Evolutionary conservation across 441 rosid genomes (phyloP).

Genomic region (Bocquillonia castaneifolia): DNA sequence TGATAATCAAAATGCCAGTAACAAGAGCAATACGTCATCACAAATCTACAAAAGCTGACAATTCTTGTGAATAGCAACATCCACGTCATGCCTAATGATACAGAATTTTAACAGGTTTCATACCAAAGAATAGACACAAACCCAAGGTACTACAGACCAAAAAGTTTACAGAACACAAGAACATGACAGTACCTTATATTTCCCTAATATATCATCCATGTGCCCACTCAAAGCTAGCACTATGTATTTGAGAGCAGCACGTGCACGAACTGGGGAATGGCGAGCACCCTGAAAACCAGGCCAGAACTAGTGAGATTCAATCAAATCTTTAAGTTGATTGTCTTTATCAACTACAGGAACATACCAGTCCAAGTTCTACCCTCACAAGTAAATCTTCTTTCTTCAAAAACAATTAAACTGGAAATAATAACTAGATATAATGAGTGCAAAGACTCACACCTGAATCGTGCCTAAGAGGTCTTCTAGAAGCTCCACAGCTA

Average conservation of each 20-base stretch:
- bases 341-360: not conserved
- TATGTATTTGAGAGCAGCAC: constrained; percentile 70
- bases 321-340: not conserved
- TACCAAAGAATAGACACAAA: not conserved
- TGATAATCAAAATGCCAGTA: not conserved
- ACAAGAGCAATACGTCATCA: not conserved
- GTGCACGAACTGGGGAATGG: constrained; percentile 50
- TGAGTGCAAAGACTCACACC: constrained; percentile 33
- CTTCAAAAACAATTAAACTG: constrained; percentile 9
- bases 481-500: constrained; percentile 70
- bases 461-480: constrained; percentile 74
- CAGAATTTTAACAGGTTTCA: constrained; percentile 11
- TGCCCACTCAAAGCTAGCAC: constrained; percentile 81
- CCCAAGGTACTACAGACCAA: not conserved
- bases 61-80: not conserved
- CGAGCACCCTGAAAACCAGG: constrained; percentile 46
- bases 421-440: not conserved
- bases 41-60: not conserved
- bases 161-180: constrained; percentile 4
- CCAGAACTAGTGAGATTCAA: constrained; percentile 17
- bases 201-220: constrained; percentile 72
- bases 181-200: constrained; percentile 59
- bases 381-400: not conserved
- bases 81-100: not conserved
- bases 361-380: constrained; percentile 9